phyloP scores from a whole-genome alignment of 2,329 filamentous ascomycete species.

The Bipolaris gigantea region DNA sequence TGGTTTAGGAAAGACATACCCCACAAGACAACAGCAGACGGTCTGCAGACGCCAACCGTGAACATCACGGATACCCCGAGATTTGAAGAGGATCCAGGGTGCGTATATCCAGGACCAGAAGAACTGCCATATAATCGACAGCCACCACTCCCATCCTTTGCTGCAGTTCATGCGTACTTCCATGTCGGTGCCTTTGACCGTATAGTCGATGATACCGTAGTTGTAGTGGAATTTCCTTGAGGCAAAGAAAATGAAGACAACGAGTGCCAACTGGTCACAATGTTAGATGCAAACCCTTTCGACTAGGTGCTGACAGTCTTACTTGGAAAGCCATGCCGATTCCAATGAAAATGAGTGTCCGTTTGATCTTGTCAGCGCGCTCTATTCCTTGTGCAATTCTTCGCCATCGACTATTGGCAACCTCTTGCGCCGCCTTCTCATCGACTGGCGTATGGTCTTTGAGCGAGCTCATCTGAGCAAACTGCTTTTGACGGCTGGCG shows the following conservation, averaged over 20 bases:
- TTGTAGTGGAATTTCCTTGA: slow-evolving; percentile 39
- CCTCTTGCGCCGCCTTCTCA: slow-evolving; percentile 26
- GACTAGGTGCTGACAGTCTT: background rate
- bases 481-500: slow-evolving; percentile 39
- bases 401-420: slow-evolving; percentile 30
- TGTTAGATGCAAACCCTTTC: background rate
- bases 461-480: slow-evolving; percentile 29
- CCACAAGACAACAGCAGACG: slow-evolving; percentile 38
- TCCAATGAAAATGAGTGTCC: slow-evolving; percentile 32
- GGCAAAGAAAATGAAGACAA: slow-evolving; percentile 32
- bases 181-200: slow-evolving; percentile 25
- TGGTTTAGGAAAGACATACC: slow-evolving; percentile 22
- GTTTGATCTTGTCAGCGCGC: slow-evolving; percentile 31
- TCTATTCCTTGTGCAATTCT: slow-evolving; percentile 28
- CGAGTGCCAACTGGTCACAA: background rate
- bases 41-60: slow-evolving; percentile 40
- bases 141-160: slow-evolving; percentile 45
- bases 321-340: slow-evolving; percentile 35
- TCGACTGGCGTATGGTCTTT: slow-evolving; percentile 28
- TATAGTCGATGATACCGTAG: slow-evolving; percentile 38
- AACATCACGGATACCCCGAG: slow-evolving; percentile 37
- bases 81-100: slow-evolving; percentile 41
- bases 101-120: slow-evolving; percentile 44
- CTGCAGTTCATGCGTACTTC: slow-evolving; percentile 31
- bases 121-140: slow-evolving; percentile 42